Conservation (phyloP, 345 rosid genomes). For the Salix koriyanagi region DNA sequence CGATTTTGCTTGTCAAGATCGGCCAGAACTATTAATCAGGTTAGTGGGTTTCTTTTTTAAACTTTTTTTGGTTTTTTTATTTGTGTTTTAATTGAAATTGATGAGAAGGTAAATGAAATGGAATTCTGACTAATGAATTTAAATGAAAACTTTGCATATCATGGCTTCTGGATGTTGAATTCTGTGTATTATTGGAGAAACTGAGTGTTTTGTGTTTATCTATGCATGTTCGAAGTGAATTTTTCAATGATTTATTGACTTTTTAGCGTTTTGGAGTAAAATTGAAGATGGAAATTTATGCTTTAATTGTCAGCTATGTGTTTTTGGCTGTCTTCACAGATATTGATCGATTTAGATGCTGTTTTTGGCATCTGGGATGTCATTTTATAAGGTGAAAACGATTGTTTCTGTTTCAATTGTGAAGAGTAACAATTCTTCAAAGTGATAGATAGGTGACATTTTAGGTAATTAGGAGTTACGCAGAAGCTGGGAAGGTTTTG, state of each 20-base stretch:
- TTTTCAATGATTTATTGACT: not conserved
- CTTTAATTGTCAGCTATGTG: too few species aligned
- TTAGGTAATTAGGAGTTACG: not conserved
- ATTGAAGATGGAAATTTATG: too few species aligned
- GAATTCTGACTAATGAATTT: not conserved
- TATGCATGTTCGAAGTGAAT: not conserved
- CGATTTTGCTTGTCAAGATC: not conserved
- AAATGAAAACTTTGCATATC: not conserved
- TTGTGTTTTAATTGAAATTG: not conserved
- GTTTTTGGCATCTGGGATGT: not conserved
- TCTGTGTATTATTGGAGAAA: not conserved
- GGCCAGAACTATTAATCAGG: not conserved
- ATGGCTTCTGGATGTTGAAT: not conserved
- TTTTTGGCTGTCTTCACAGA: not conserved
- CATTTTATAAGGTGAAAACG: not conserved
- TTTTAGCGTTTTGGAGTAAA: not conserved
- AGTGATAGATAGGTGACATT: not conserved
- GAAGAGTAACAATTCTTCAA: not conserved
- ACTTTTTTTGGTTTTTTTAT: not conserved
- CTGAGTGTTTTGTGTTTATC: not conserved
- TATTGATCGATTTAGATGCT: not conserved
- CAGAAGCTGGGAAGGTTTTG: not conserved
- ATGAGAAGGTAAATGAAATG: not conserved
- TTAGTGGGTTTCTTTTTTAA: not conserved
- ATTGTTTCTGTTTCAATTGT: not conserved